Evolutionary conservation across 805 yeast genomes (phyloP).

Genomic region (Yamadazyma tumulicola): DNA sequence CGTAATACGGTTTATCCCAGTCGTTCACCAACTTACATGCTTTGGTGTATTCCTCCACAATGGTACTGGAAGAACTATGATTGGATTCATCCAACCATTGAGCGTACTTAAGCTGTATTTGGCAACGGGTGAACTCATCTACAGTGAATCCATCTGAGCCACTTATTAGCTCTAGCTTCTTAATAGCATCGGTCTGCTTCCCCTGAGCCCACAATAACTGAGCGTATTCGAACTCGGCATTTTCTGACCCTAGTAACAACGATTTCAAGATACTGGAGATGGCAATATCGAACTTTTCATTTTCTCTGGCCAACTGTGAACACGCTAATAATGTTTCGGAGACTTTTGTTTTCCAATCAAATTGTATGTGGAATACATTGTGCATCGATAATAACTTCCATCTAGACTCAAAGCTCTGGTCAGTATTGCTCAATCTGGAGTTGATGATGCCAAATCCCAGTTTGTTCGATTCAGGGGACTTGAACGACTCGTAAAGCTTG

Average conservation of each 20-base stretch:
- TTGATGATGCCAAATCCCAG: slow-evolving; percentile 16
- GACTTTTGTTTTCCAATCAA: slow-evolving; percentile 20
- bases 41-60: slow-evolving; percentile 63
- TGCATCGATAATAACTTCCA: slow-evolving; percentile 60
- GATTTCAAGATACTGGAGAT: slow-evolving; percentile 66
- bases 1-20: slow-evolving; percentile 80
- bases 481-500: slow-evolving; percentile 16
- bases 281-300: slow-evolving; percentile 68
- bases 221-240: slow-evolving; percentile 71
- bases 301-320: slow-evolving; percentile 63
- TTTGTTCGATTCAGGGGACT: slow-evolving; percentile 1
- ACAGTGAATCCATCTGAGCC: slow-evolving; percentile 11
- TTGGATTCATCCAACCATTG: slow-evolving; percentile 87
- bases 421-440: slow-evolving; percentile 31
- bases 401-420: slow-evolving; percentile 51
- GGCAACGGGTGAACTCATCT: slow-evolving; percentile 21
- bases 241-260: slow-evolving; percentile 30
- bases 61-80: slow-evolving; percentile 71
- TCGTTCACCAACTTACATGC: slow-evolving; percentile 52
- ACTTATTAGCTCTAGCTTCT: slow-evolving; percentile 47
- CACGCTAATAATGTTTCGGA: slow-evolving; percentile 53
- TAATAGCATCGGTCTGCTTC: slow-evolving; percentile 79
- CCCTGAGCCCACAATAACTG: slow-evolving; percentile 87
- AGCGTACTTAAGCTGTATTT: slow-evolving; percentile 72
- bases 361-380: slow-evolving; percentile 15